A percentile compares a stretch with the other conserved stretches of the same genome.
Evolutionary conservation across 768 basidiomycete species (phyloP).

Genomic region (Cyclocybe aegerita): DNA sequence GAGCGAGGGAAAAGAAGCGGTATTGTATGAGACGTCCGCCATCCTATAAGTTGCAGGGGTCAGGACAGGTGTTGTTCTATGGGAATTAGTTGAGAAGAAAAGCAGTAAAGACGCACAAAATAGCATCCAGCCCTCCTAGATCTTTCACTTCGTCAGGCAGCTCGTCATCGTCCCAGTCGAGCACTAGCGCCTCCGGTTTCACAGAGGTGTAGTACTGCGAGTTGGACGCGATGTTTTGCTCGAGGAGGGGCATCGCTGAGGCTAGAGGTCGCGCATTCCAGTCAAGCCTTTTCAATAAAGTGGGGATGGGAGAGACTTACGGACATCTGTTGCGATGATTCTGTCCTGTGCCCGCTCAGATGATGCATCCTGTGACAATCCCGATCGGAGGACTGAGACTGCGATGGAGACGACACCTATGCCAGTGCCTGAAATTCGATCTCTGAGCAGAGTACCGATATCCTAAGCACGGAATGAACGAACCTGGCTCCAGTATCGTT

Average conservation of each 20-base stretch:
- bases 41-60: slow-evolving; percentile 50
- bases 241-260: slow-evolving; percentile 78
- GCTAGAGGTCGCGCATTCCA: slow-evolving; percentile 36
- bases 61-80: not conserved
- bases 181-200: slow-evolving; percentile 35
- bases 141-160: slow-evolving; percentile 45
- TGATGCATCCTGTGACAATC: slow-evolving; percentile 1
- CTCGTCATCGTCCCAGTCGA: slow-evolving; percentile 77
- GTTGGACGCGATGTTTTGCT: slow-evolving; percentile 64
- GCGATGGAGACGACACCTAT: slow-evolving; percentile 80
- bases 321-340: slow-evolving; percentile 63
- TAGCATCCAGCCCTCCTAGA: slow-evolving; percentile 52
- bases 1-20: slow-evolving; percentile 77
- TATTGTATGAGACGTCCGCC: slow-evolving; percentile 94
- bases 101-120: slow-evolving; percentile 54
- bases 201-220: slow-evolving; percentile 27
- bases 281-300: not conserved
- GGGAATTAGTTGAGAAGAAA: not conserved
- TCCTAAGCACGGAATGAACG: not conserved
- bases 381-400: slow-evolving; percentile 56
- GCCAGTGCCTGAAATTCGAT: slow-evolving; percentile 63
- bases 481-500: slow-evolving; percentile 72
- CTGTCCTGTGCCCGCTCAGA: slow-evolving; percentile 11
- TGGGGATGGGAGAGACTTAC: slow-evolving; percentile 39
- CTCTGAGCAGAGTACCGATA: not conserved